Base-by-base conservation (phyloP, 2,329 filamentous ascomycete species). In the Fusarium camptoceras region DNA sequence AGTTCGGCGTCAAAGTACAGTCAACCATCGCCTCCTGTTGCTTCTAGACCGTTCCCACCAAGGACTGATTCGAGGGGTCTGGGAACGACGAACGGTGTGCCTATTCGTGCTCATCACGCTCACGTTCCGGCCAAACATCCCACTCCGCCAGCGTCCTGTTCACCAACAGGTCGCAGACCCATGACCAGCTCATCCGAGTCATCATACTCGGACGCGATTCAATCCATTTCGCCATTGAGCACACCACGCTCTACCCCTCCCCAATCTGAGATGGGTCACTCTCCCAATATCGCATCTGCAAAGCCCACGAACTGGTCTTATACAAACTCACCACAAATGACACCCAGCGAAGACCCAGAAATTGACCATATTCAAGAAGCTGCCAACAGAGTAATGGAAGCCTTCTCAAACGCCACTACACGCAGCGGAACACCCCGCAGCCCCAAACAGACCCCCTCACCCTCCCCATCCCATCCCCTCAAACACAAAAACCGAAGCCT, bases 181-280 rank as follows among this genome's bases (percentile, higher is more conserved):
- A 64, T 62, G 4, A 73, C 71, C 6, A 79, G 78, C 58, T 80
- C 79, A 3, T 80, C 79, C 2, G 80, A 82, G 1, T 79, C 79
- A 10, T 81, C 80, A 6, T 79, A 77, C 53, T 81, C 78, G 1
- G 82, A 83, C 6, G 80, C 78, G 7, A 75, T 80, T 15, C 79
- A 77, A 20, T 79, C 80, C 8, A 58, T 76, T 0, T 80, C 80
- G 2, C 70, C 71, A 10, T 73, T 77, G 20, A 80, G 80, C 56
- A 83, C 82, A 7, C 82, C 81, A 1, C 76, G 81, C 55, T 80
- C 79, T 0, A 82, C 81, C 2, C 77, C 81, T 15, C 80, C 82
- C 1, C 78, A 82, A 49, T 83, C 81, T 1, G 81, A 81, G 55
- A 79, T 77, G 66, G 77, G 76, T 1, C 62, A 78, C 20, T 72